Base-by-base conservation (phyloP, 1,284 basidiomycete species). In the Chondrostereum purpureum region DNA sequence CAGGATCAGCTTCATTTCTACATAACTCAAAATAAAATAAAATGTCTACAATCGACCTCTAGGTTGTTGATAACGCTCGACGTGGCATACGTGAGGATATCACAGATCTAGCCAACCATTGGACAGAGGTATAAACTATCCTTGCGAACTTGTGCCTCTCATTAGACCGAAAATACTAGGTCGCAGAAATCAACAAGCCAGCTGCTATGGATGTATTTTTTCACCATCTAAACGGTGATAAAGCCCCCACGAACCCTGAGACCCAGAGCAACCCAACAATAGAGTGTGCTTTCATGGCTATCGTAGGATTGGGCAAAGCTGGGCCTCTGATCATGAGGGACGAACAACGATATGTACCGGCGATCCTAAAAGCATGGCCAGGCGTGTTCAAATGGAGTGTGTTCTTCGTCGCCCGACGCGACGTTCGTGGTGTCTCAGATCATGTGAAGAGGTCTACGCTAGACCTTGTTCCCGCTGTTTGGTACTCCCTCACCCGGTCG, bases 371-470 rank as follows among this genome's bases (percentile, higher is more conserved):
- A 22, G 59, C 55, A 8, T 69, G 66, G 67, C 60, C 59, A 1
- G 63, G 59, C 3, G 55, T 67, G 11, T 66, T 57, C 55, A 63
- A 64, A 46, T 68, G 67, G 66, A 62, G 61, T 44, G 51, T 50
- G 4, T 66, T 57, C 53, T 58, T 69, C 40, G 61, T 60, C 53
- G 50, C 55, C 5, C 48, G 53, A 3, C 58, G 60, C 20, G 51
- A 65, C 18, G 51, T 58, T 27, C 56, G 45, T 31, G 21, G 13
- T 23, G 51, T 22, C n/a, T 44, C 24, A 6, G 50, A 45, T 1
- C 44, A 57, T 20, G 42, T 50, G 10, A 52, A 57, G 16, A 52
- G 56, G 21, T 44, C 44, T 21, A 48, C 60, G 13, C 45, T 65
- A 45, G 62, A 68, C 42, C 44, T 63, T 17, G 53, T 68, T 14